These are phyloP conservation scores for Nigrospora sphaerica DNA, from an alignment of 2,329 filamentous ascomycete genomes.

Conservation along the genomic window DNA sequence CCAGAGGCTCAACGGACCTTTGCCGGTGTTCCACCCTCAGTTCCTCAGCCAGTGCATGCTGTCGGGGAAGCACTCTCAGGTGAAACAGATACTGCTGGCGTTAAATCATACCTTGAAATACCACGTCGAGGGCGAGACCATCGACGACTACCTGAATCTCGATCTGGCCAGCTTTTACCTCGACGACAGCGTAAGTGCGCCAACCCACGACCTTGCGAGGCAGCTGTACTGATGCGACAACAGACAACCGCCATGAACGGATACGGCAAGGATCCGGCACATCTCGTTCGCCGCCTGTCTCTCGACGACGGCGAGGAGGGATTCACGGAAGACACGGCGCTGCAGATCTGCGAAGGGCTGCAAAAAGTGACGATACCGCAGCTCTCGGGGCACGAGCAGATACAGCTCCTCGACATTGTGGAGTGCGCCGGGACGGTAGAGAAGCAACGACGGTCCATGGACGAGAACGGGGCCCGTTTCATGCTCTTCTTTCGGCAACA, in stretches of 20 bases:
- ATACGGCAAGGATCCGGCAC: slow-evolving; percentile 22
- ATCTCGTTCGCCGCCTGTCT: slow-evolving; percentile 28
- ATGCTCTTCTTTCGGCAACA: slow-evolving; percentile 83
- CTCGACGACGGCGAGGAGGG: slow-evolving; percentile 49
- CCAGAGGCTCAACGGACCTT: slow-evolving; percentile 74
- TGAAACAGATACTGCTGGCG: slow-evolving; percentile 65
- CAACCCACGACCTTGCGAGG: neutral
- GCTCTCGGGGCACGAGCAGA: slow-evolving; percentile 78
- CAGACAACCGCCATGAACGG: slow-evolving; percentile 1
- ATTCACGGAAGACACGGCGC: slow-evolving; percentile 66
- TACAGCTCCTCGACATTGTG: slow-evolving; percentile 74
- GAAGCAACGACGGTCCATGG: slow-evolving; percentile 79
- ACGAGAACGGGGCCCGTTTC: slow-evolving; percentile 82
- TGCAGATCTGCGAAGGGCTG: slow-evolving; percentile 69
- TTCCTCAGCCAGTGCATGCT: slow-evolving; percentile 83
- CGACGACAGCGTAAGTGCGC: slow-evolving; percentile 21
- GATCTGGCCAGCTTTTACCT: slow-evolving; percentile 53
- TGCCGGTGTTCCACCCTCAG: slow-evolving; percentile 89
- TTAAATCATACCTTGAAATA: slow-evolving; percentile 76
- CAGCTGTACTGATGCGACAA: too few species aligned
- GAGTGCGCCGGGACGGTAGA: slow-evolving; percentile 81
- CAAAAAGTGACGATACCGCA: slow-evolving; percentile 68
- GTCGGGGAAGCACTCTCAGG: slow-evolving; percentile 65
- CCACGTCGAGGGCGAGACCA: slow-evolving; percentile 68
- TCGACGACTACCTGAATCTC: slow-evolving; percentile 72